Conservation (phyloP, 1,284 basidiomycete species). For the Moniliella sp. region DNA sequence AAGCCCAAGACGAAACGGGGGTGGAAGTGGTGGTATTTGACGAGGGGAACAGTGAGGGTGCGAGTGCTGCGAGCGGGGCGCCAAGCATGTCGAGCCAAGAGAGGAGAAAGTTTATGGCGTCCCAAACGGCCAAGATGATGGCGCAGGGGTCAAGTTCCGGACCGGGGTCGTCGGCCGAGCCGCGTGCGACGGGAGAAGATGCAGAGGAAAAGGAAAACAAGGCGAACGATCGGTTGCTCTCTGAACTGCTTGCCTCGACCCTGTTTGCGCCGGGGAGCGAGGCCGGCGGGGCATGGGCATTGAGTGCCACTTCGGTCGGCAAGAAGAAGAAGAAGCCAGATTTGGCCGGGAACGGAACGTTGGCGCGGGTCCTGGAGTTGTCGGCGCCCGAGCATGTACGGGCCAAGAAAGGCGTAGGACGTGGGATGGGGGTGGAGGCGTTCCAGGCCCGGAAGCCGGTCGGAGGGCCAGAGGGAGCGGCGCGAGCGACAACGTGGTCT, state of each 20-base stretch:
- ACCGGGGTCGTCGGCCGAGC: no score
- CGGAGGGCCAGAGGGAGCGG: conserved; percentile 19
- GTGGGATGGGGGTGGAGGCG: conserved; percentile 20
- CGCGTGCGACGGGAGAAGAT: no score
- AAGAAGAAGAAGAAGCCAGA: conserved; percentile 1
- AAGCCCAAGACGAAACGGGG: no score
- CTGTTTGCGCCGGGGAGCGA: conserved; percentile 23
- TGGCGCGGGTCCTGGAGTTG: conserved; percentile 11
- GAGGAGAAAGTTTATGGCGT: no score
- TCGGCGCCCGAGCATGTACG: conserved; percentile 4
- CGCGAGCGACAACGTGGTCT: conserved; percentile 18
- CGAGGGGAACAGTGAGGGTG: no score
- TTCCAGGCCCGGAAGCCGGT: conserved; percentile 14
- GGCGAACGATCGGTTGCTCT: conserved; percentile 24
- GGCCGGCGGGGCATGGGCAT: conserved; percentile 8
- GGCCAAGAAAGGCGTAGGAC: conserved; percentile 11
- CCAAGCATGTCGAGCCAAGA: no score
- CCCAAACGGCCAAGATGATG: no score
- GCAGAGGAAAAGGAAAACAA: conserved; percentile 18
- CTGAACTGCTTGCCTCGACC: conserved; percentile 24
- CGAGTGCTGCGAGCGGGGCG: no score
- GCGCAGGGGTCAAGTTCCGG: no score
- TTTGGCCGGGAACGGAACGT: conserved; percentile 14
- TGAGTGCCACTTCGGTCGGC: conserved; percentile 5
- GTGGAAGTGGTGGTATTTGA: no score